Conservation (phyloP, 2,329 filamentous ascomycete genomes). For the Daldinia eschscholtzii region DNA sequence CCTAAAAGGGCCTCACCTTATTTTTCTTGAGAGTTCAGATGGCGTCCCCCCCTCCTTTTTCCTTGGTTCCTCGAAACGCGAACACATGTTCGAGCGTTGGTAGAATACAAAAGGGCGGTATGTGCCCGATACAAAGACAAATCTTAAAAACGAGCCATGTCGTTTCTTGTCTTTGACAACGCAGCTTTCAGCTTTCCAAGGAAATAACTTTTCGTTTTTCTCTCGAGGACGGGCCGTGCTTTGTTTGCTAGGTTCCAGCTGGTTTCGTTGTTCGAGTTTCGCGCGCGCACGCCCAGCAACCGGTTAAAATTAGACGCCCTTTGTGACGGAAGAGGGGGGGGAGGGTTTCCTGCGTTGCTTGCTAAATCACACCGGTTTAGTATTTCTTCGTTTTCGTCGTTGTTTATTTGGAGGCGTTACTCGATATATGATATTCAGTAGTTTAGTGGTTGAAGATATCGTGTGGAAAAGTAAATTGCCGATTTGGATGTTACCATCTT, state of each 20-base stretch:
- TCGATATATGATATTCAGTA: not conserved
- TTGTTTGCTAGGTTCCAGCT: conserved; percentile 22
- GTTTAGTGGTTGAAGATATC: conserved; percentile 4
- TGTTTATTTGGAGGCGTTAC: conserved; percentile 1
- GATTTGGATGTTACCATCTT: conserved; percentile 17
- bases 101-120: not conserved
- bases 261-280: conserved; percentile 8
- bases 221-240: conserved; percentile 22
- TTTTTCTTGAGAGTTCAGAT: not conserved
- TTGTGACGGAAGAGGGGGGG: conserved; percentile 1
- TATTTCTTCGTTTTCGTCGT: conserved; percentile 3
- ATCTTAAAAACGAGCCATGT: not conserved
- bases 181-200: not conserved
- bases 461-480: conserved; percentile 20
- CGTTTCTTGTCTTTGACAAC: not conserved
- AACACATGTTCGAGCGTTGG: not conserved
- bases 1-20: not conserved
- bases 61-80: not conserved
- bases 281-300: not conserved
- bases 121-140: conserved; percentile 6
- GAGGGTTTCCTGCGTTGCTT: not conserved
- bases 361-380: not conserved
- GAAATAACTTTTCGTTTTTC: not conserved
- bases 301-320: conserved; percentile 10
- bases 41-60: not conserved